A percentile compares a stretch with the other conserved stretches of the same genome.
phyloP scores from a whole-genome alignment of 2,329 filamentous ascomycete species.

The Calycina herbarum region DNA sequence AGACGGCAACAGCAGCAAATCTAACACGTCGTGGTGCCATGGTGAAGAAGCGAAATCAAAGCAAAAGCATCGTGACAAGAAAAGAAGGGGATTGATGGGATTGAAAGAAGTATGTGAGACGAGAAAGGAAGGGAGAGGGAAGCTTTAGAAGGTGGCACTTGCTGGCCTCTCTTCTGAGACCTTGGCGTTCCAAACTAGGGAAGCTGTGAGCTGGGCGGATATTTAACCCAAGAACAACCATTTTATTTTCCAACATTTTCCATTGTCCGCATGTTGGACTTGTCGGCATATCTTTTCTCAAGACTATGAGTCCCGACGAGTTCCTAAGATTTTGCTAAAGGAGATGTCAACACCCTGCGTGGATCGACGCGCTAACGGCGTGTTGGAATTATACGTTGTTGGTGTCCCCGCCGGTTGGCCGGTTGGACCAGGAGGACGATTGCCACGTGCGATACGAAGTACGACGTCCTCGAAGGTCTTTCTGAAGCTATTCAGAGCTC shows the following conservation, averaged over 20 bases:
- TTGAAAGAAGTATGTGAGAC: neutral
- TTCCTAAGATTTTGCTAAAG: too few species aligned
- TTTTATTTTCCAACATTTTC: neutral
- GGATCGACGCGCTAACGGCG: too few species aligned
- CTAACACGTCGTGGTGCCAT: slow-evolving; percentile 13
- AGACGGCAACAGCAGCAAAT: slow-evolving; percentile 14
- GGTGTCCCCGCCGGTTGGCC: neutral
- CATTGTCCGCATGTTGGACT: neutral
- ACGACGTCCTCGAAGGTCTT: neutral
- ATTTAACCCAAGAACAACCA: neutral
- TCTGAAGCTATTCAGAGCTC: neutral
- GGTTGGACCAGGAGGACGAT: neutral
- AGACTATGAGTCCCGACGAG: too few species aligned
- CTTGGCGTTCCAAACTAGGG: slow-evolving; percentile 3
- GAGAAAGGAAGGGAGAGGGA: neutral
- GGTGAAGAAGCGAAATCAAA: neutral
- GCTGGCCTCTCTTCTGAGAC: neutral
- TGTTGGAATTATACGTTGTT: too few species aligned
- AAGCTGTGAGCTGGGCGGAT: neutral
- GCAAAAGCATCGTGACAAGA: slow-evolving; percentile 2
- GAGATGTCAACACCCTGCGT: too few species aligned
- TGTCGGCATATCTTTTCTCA: neutral
- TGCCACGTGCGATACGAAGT: neutral
- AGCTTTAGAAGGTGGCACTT: neutral
- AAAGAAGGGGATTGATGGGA: neutral